Base-by-base conservation (phyloP, 371 early-diverging fungal genomes). In the Zychaea mexicana region DNA sequence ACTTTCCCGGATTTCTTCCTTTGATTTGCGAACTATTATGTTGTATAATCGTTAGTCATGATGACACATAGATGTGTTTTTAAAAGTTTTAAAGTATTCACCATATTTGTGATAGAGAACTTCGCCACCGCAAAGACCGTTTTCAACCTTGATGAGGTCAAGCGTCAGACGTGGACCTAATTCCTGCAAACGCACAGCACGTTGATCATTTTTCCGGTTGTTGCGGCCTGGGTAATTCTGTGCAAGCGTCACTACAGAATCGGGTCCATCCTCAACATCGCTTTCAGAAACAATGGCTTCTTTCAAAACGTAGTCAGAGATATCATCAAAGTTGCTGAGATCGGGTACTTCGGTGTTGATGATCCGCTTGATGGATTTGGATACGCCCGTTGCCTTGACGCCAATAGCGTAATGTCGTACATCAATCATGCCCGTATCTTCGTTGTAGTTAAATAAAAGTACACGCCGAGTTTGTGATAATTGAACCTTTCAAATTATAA, bases 111-210 rank as follows among this genome's bases (percentile, higher is more conserved):
- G 98, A 73, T 90, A 94, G 15, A 97, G 76, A 4, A 98, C 93
- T 69, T 98, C 96, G 42, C 98, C 99, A 46, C 86, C 90, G 70
- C 96, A 95, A 56, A 99, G 68, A 1, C 96, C 98, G 33, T 82
- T 88, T 74, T 96, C 91, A 38, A 99, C 90, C 83, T 99, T 98
- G 65, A 92, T 72, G 42, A 99, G 83, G 59, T 85, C 72, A 62
- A 98, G 76, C 46, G 92, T 89, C 87, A 99, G 81, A 30, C 98
- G 83, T 21, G 99, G 99, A 0, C 99, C 99, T 2, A 95, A 73
- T 77, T 99, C 99, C 21, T 86, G 79, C 30, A 98, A 77, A 28
- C 89, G 85, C 22, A 98, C 88, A 0, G 95, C 94, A 32, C 97
- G 84, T 69, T 94, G 93, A 65, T 94, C 92, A 65, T 90, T 79